phyloP scores from a whole-genome alignment of 2,329 filamentous ascomycete genomes.

The Diplodia scrobiculata region DNA sequence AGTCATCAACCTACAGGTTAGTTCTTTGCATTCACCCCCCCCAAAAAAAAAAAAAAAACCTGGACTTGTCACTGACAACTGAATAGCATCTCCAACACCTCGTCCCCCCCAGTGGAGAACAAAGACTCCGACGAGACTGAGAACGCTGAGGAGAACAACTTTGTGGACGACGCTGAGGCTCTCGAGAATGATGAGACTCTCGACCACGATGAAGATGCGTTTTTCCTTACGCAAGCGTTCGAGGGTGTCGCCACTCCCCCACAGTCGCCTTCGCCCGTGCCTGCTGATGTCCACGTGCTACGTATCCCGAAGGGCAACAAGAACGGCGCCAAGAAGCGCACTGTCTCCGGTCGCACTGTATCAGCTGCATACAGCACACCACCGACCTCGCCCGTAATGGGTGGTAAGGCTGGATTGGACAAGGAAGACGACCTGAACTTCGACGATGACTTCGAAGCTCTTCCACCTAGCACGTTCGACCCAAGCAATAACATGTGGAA shows the following conservation, averaged over 20 bases:
- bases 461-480: conserved; percentile 10
- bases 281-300: conserved; percentile 32
- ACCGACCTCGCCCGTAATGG: conserved; percentile 40
- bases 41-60: too few species aligned
- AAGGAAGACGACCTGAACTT: conserved; percentile 18
- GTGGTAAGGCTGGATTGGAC: conserved; percentile 6
- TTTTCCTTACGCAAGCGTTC: conserved; percentile 38
- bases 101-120: not conserved
- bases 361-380: conserved; percentile 44
- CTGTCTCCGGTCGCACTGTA: conserved; percentile 24
- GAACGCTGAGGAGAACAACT: not conserved
- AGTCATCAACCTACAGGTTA: conserved; percentile 20
- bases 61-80: not conserved
- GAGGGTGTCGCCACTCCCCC: conserved; percentile 41
- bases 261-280: conserved; percentile 42
- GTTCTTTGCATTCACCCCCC: not conserved
- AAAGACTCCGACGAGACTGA: conserved; percentile 1
- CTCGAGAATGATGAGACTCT: conserved; percentile 37
- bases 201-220: conserved; percentile 36
- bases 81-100: conserved; percentile 4
- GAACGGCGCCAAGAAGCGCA: conserved; percentile 15
- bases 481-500: conserved; percentile 11
- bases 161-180: conserved; percentile 33
- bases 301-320: conserved; percentile 24
- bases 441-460: conserved; percentile 18